Evolutionary conservation across 2,329 filamentous ascomycete genomes (phyloP).

Genomic region (Exophiala calicioides): DNA sequence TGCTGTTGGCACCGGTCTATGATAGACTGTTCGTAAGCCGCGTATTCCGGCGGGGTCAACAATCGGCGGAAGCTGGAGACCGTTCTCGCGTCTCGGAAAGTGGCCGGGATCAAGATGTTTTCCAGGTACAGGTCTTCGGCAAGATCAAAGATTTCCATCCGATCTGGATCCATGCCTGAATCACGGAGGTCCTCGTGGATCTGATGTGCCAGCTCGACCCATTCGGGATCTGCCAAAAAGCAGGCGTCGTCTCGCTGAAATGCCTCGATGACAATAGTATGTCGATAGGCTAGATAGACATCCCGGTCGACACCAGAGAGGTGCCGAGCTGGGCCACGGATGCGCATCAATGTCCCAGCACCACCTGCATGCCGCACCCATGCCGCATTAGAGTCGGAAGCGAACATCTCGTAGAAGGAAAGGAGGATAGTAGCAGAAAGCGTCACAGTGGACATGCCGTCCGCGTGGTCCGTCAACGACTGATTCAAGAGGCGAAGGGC

Average conservation of each 20-base stretch:
- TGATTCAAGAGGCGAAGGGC: conserved; percentile 36
- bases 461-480: conserved; percentile 33
- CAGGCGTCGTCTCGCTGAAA: conserved; percentile 38
- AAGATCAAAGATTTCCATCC: conserved; percentile 28
- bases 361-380: conserved; percentile 43
- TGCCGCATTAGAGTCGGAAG: conserved; percentile 38
- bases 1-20: conserved; percentile 17
- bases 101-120: conserved; percentile 24
- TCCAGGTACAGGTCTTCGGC: conserved; percentile 29
- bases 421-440: conserved; percentile 40
- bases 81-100: conserved; percentile 10
- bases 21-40: conserved; percentile 4
- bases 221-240: conserved; percentile 39
- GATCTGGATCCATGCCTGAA: conserved; percentile 10
- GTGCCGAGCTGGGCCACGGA: conserved; percentile 38
- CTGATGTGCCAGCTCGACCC: conserved; percentile 36
- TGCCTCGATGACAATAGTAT: conserved; percentile 39
- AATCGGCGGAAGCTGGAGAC: conserved; percentile 1
- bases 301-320: conserved; percentile 39
- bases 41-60: conserved; percentile 11
- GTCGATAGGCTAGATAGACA: conserved; percentile 40
- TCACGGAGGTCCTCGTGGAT: conserved; percentile 34
- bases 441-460: conserved; percentile 37
- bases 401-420: conserved; percentile 41
- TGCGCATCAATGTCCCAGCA: conserved; percentile 37